Evolutionary conservation across 2,329 filamentous ascomycete species (phyloP).

Genomic region (Teratosphaeria destructans): DNA sequence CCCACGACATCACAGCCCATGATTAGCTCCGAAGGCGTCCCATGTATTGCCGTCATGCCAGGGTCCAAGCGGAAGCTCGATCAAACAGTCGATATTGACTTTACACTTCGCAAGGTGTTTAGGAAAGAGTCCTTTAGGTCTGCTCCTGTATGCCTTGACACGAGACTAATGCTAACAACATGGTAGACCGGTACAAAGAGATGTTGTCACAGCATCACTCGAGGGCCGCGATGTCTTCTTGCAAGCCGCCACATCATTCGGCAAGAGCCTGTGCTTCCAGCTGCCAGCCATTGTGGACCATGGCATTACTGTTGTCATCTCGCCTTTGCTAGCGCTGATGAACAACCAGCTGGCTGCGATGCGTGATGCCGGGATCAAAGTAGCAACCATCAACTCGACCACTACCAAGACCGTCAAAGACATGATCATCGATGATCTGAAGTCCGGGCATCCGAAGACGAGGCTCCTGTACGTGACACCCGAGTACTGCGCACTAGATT

Average conservation of each 20-base stretch:
- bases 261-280: slow-evolving; percentile 89
- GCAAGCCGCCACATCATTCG: slow-evolving; percentile 82
- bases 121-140: slow-evolving; percentile 25
- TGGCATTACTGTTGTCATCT: slow-evolving; percentile 85
- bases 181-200: slow-evolving; percentile 65
- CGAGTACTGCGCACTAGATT: slow-evolving; percentile 68
- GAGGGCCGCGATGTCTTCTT: slow-evolving; percentile 84
- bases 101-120: slow-evolving; percentile 28
- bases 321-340: slow-evolving; percentile 82
- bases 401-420: slow-evolving; percentile 56
- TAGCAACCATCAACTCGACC: slow-evolving; percentile 78
- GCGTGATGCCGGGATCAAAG: slow-evolving; percentile 61
- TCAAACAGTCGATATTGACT: slow-evolving; percentile 26
- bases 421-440: slow-evolving; percentile 67
- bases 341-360: slow-evolving; percentile 87
- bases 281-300: slow-evolving; percentile 78
- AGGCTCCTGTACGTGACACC: slow-evolving; percentile 88
- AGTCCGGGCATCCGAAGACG: slow-evolving; percentile 74
- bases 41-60: slow-evolving; percentile 15
- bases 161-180: neutral
- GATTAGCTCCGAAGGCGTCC: neutral
- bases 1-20: neutral
- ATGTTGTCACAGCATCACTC: slow-evolving; percentile 75
- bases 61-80: slow-evolving; percentile 11
- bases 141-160: neutral